Base-by-base conservation (phyloP, 805 yeast genomes). In the Pichia occidentalis region DNA sequence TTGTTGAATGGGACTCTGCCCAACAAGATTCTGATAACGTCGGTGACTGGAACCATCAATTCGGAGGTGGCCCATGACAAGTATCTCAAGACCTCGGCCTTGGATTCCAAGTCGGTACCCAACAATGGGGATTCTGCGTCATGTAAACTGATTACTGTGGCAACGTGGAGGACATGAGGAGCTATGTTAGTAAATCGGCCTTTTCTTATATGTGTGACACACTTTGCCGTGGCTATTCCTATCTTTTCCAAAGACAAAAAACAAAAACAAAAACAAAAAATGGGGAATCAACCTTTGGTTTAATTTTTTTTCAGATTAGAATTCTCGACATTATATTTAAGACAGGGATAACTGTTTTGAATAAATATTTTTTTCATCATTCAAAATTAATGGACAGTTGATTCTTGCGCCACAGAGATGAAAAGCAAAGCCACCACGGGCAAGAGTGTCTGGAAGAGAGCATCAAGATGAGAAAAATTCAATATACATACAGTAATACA, bases 311-410 rank as follows among this genome's bases (percentile, higher is more conserved):
- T 76, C 81, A 75, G 81, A 71, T 48, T 68, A 43, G 47, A 63
- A 37, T 61, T 68, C 80, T 79, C 85, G 85, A 78, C 85, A 79
- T 72, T 57, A 59, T 76, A 47, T 76, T 79, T 79, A 78, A 79
- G 85, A 79, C 85, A 79, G 85, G 85, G 85, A 79, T 79, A 79
- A 79, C 85, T 79, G 85, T 79, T 59, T 67, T 65, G 50, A 35
- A 60, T 54, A 56, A 59, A 63, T 65, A 63, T 57, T 43, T 61
- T 58, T 69, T 65, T 78, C 84, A 78, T 78, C 85, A 77, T 60
- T 56, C 49, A 30, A 50, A 48, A 40, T 17, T 24, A 21, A 27
- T 13, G 14, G n/a, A n/a, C n/a, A n/a, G n/a, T n/a, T n/a, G n/a
- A n/a, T n/a, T n/a, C n/a, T n/a, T n/a, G n/a, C n/a, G n/a, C n/a